These are phyloP conservation scores for Rhodotorula toruloides DNA, from an alignment of 768 basidiomycete genomes.

Conservation along the genomic window DNA sequence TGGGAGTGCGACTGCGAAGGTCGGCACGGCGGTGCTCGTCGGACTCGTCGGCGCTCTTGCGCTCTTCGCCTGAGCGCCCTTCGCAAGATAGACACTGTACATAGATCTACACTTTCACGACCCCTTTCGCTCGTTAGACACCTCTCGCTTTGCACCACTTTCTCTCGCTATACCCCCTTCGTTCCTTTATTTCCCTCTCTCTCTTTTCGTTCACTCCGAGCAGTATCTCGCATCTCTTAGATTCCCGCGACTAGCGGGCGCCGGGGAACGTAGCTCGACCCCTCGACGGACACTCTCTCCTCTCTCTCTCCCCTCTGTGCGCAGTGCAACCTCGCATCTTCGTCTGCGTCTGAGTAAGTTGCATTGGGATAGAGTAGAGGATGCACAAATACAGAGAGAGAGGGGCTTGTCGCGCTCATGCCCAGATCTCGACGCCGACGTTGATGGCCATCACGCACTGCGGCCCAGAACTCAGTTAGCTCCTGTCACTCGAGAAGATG, in stretches of 20 bases:
- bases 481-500: no score
- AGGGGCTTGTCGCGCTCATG: no score
- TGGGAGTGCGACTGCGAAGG: neutral
- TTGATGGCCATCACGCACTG: slow-evolving; percentile 20
- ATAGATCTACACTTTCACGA: neutral
- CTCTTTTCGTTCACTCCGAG: neutral
- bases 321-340: neutral
- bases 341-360: no score
- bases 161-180: neutral
- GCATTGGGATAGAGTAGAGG: neutral
- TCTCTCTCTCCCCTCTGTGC: neutral
- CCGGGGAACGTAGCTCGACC: no score
- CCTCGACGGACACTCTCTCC: slow-evolving; percentile 2
- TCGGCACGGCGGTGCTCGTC: neutral
- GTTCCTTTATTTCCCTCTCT: neutral
- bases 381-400: neutral
- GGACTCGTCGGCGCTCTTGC: neutral
- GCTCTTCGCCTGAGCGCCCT: neutral
- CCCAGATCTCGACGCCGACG: slow-evolving; percentile 11
- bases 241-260: no score
- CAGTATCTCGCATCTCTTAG: neutral
- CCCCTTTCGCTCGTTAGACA: neutral
- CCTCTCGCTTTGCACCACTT: neutral
- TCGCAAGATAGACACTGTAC: neutral
- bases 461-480: no score